Evolutionary conservation across 2,329 filamentous ascomycete species (phyloP).

Genomic region (Xylariaceae sp.): DNA sequence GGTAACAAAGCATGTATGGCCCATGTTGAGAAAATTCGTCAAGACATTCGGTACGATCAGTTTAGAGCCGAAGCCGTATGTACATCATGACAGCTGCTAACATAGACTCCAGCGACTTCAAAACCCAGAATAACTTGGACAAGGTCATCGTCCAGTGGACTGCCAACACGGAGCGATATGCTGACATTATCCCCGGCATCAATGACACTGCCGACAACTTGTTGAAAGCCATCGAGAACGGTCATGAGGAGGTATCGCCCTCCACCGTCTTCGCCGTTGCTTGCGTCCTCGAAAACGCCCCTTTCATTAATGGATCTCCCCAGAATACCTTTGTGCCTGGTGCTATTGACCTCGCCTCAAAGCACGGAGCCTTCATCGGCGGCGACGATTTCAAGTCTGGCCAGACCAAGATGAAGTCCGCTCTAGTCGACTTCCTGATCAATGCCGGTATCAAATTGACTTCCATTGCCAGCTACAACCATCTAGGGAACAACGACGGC

Average conservation of each 20-base stretch:
- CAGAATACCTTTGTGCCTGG: conserved; percentile 99
- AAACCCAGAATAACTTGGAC: conserved; percentile 77
- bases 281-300: conserved; percentile 81
- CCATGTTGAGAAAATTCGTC: conserved; percentile 89
- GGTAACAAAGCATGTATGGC: conserved; percentile 81
- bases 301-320: conserved; percentile 98
- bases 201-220: conserved; percentile 97
- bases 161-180: conserved; percentile 96
- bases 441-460: conserved; percentile 98
- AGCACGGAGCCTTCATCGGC: conserved; percentile 85
- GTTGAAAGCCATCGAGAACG: conserved; percentile 78
- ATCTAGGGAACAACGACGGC: conserved; percentile 98
- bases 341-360: conserved; percentile 82
- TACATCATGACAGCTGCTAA: conserved; percentile 1
- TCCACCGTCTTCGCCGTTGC: conserved; percentile 96
- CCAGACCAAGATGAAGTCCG: conserved; percentile 99
- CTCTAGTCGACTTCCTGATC: conserved; percentile 97
- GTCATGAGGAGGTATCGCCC: conserved; percentile 88
- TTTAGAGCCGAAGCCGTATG: background rate
- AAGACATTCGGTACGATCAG: conserved; percentile 73
- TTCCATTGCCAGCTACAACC: conserved; percentile 98
- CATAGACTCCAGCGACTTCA: conserved; percentile 68
- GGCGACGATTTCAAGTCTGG: conserved; percentile 99
- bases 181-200: conserved; percentile 81
- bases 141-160: conserved; percentile 98